Percentiles rank a stretch among this genome's conserved stretches.
phyloP scores from a whole-genome alignment of 306 rosid genomes.

The Begonia masoniana region DNA sequence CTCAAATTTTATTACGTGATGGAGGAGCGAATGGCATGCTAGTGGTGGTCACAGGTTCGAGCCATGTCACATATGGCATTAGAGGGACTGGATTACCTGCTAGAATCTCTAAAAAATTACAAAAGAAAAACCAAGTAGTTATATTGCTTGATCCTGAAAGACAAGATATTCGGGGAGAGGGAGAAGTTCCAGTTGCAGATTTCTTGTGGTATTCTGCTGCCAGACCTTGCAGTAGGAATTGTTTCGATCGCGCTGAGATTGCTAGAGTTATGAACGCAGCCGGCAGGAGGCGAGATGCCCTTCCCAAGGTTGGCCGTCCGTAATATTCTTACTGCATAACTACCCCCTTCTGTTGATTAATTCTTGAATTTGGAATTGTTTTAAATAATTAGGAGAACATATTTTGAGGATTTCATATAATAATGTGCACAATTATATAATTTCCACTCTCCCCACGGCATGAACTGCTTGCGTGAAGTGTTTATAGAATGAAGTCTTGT shows the following conservation, averaged over 20 bases:
- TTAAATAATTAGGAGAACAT: too few relatives aligned
- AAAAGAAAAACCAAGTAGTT: slow-evolving; percentile 84
- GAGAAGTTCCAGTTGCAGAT: slow-evolving; percentile 93
- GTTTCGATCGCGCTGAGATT: slow-evolving; percentile 95
- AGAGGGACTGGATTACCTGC: slow-evolving; percentile 93
- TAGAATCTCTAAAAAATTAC: slow-evolving; percentile 72
- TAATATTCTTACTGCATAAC: neutral
- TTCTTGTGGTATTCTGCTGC: slow-evolving; percentile 97
- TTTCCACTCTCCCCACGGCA: too few relatives aligned
- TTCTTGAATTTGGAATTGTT: neutral
- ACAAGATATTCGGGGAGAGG: slow-evolving; percentile 76
- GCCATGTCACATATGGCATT: slow-evolving; percentile 75
- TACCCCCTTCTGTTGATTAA: neutral
- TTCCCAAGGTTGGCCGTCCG: slow-evolving; percentile 65
- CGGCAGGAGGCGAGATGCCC: slow-evolving; percentile 85
- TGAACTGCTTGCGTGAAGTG: too few relatives aligned
- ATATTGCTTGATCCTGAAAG: slow-evolving; percentile 89
- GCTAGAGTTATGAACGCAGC: slow-evolving; percentile 99
- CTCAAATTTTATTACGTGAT: slow-evolving; percentile 50
- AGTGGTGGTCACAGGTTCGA: slow-evolving; percentile 83
- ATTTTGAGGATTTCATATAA: too few relatives aligned
- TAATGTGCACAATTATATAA: too few relatives aligned
- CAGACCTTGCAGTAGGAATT: slow-evolving; percentile 80
- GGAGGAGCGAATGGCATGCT: slow-evolving; percentile 63
- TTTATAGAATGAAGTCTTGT: too few relatives aligned